Evolutionary conservation across 371 early-diverging fungal species (phyloP), one percentile per base, ranked within the genome.

Genomic region (Syncephalastrum sp.): DNA sequence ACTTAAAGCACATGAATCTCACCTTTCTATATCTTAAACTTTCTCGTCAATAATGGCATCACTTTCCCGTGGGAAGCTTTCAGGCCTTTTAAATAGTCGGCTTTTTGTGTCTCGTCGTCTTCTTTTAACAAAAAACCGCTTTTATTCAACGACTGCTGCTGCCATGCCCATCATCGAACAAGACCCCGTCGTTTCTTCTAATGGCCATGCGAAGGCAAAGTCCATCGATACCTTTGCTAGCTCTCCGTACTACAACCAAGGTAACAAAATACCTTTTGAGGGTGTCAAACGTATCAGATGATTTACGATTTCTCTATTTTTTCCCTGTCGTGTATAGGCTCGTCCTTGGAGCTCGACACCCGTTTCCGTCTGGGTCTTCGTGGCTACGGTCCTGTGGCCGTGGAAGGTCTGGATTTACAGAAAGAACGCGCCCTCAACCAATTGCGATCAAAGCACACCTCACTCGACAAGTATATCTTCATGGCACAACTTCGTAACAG

Each of bases 381-480:
- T 23, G 94, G 94, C 8, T 82, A 92, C 47, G 57, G 82, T 16
- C 94, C 94, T 8, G 60, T 81, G 16, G 80, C 77, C 44, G 77
- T 91, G 47, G 94, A 93, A 68, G 75, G 72, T 43, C 71, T 90
- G 33, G 82, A 85, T 4, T 60, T 70, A 23, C 94, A 93, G 65
- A 86, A 87, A 57, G 68, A 74, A 47, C 84, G 93, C 50, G 91
- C 91, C 15, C 66, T 91, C 42, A 70, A 77, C 44, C 78, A 87
- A 63, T 68, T 93, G n/a, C 67, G 87, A 47, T 63, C 81, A 57
- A 90, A 88, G 65, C 46, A 69, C 5, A 69, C 84, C 2, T 65
- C 81, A 13, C 66, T 95, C 8, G 92, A 92, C 54, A 91, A 91
- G 64, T 93, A 92, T 64, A 77, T 85, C 42, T 93, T 92, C 70